Conservation (phyloP, 2,329 filamentous ascomycete species). For the Fusarium pseudonygamai region DNA sequence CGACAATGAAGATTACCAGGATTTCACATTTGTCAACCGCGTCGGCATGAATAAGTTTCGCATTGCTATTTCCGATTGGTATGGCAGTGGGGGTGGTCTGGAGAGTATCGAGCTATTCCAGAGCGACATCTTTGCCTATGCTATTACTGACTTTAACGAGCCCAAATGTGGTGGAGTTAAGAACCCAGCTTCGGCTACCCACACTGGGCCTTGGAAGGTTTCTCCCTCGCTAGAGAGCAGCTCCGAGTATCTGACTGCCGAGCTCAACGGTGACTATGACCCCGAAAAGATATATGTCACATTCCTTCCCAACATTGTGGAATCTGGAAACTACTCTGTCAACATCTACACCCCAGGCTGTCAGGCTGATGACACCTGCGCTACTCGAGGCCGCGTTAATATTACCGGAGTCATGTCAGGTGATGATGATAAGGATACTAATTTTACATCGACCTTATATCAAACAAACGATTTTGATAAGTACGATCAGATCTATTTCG, state of each 20-base stretch:
- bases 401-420: conserved; percentile 77
- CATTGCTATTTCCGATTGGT: conserved; percentile 87
- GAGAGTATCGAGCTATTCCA: conserved; percentile 88
- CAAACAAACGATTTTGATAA: conserved; percentile 98
- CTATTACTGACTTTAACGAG: conserved; percentile 88
- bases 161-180: conserved; percentile 76
- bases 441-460: conserved; percentile 72
- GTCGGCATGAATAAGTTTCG: conserved; percentile 90
- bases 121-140: conserved; percentile 86
- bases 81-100: conserved; percentile 85
- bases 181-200: conserved; percentile 70
- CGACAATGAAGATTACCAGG: conserved; percentile 76
- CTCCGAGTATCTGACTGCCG: conserved; percentile 79
- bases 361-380: conserved; percentile 79
- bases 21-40: conserved; percentile 88
- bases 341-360: conserved; percentile 95
- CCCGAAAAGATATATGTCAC: conserved; percentile 73
- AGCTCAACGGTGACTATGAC: conserved; percentile 65
- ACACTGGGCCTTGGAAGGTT: conserved; percentile 78
- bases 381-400: conserved; percentile 80
- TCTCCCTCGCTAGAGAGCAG: conserved; percentile 74
- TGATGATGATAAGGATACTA: conserved; percentile 52
- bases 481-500: conserved; percentile 91
- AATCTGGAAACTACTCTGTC: conserved; percentile 91
- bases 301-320: conserved; percentile 84